These are phyloP conservation scores for Penium margaritaceum DNA, from an alignment of 139 green algal species.

Conservation along the genomic window DNA sequence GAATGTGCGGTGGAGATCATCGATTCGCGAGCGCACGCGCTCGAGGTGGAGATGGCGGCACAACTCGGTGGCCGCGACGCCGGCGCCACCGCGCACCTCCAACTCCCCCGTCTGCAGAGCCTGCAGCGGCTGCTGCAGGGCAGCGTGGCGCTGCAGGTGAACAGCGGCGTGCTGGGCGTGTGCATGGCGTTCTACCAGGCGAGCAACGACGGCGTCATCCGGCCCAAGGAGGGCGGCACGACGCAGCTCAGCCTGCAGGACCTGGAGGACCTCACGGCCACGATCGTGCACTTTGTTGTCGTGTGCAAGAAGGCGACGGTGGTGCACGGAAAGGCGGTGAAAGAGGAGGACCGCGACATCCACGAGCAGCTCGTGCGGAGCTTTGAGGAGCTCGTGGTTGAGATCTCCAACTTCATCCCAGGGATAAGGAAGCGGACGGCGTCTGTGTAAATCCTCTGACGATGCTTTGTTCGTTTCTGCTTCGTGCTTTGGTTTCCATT, in stretches of 20 bases:
- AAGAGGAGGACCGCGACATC: conserved; percentile 32
- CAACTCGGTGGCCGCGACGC: neutral
- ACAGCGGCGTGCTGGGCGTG: conserved; percentile 40
- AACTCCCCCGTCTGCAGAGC: conserved; percentile 18
- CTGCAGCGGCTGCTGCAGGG: conserved; percentile 44
- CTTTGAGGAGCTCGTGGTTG: conserved; percentile 15
- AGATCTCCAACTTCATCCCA: conserved; percentile 34
- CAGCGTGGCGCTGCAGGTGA: conserved; percentile 44
- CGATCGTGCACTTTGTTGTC: conserved; percentile 28
- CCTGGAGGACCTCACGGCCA: conserved; percentile 9
- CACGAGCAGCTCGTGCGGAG: conserved; percentile 35
- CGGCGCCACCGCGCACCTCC: neutral
- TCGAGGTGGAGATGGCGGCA: conserved; percentile 28
- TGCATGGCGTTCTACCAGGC: conserved; percentile 40
- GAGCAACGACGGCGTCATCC: neutral
- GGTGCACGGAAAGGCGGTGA: conserved; percentile 28
- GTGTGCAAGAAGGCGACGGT: conserved; percentile 31
- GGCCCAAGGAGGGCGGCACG: neutral
- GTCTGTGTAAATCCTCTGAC: no score
- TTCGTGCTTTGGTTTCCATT: no score
- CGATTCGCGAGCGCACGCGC: conserved; percentile 22
- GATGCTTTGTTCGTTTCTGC: no score
- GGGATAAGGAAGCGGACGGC: conserved; percentile 5
- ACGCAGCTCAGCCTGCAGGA: conserved; percentile 18
- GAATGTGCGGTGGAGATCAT: conserved; percentile 39